Evolutionary conservation across 345 rosid genomes (phyloP).

Genomic region (Lenwebbia sp.): DNA sequence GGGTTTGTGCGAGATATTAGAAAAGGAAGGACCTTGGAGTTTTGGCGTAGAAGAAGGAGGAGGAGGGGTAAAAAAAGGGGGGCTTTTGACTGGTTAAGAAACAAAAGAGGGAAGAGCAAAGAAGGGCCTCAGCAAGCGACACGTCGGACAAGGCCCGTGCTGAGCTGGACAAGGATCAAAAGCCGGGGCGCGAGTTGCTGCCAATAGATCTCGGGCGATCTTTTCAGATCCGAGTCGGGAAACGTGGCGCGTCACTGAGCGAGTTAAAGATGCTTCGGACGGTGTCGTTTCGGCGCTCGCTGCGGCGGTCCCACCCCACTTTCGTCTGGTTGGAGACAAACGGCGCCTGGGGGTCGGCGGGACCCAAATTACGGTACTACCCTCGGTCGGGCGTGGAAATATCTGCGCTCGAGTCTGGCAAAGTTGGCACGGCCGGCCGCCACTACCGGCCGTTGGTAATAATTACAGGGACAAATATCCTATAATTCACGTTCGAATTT

Average conservation of each 20-base stretch:
- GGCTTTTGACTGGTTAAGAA: constrained; percentile 15
- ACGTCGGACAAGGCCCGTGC: neutral
- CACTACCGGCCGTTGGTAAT: neutral
- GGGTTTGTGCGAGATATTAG: neutral
- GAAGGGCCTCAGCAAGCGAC: neutral
- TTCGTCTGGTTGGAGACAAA: too few relatives aligned
- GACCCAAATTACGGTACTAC: neutral
- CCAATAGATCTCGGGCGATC: constrained; percentile 2
- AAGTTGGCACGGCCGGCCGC: neutral
- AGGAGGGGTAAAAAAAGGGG: neutral
- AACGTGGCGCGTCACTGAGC: constrained; percentile 19
- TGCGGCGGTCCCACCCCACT: too few relatives aligned
- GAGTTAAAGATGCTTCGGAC: constrained; percentile 24
- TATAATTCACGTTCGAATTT: neutral
- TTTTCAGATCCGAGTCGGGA: neutral
- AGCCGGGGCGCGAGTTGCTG: constrained; percentile 7
- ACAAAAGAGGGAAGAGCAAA: neutral
- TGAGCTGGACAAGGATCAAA: constrained; percentile 21
- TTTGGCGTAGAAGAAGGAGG: neutral
- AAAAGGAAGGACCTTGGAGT: neutral
- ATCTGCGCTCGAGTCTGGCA: neutral
- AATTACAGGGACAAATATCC: neutral
- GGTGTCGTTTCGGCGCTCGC: neutral
- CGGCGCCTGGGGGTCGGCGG: too few relatives aligned
- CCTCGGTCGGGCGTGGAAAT: neutral